A percentile compares a stretch with the other conserved stretches of the same genome.
These are phyloP conservation scores for Coemansia sp. DNA, from an alignment of 371 early-diverging fungal genomes.

Conservation along the genomic window DNA sequence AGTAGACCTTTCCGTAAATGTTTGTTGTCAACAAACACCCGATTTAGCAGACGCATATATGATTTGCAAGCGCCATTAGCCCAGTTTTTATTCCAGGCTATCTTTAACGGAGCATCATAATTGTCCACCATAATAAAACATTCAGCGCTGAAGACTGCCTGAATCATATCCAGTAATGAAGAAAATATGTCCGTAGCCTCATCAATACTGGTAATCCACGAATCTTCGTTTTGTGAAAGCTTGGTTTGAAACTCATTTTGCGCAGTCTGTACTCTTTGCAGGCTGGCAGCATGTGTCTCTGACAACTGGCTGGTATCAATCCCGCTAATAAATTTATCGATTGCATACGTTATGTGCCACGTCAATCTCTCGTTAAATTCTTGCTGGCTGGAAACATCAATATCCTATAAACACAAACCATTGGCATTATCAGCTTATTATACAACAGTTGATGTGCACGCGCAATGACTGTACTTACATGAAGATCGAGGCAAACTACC, in stretches of 20 bases:
- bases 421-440: background rate
- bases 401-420: background rate
- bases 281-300: background rate
- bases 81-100: background rate
- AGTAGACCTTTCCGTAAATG: conserved; percentile 4
- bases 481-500: conserved; percentile 2
- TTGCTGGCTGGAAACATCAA: background rate
- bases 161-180: background rate
- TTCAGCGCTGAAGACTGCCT: background rate
- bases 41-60: conserved; percentile 1
- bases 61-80: background rate
- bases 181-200: background rate
- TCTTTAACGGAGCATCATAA: background rate
- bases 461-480: background rate
- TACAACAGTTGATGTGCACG: background rate
- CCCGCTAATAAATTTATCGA: background rate
- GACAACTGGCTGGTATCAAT: background rate
- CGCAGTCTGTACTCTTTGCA: background rate
- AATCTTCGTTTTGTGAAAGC: background rate
- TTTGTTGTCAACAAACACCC: background rate
- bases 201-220: background rate
- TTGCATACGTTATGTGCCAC: background rate
- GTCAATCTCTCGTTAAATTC: background rate
- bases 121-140: conserved; percentile 6
- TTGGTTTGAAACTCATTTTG: background rate